Base-by-base conservation (phyloP, 2,329 filamentous ascomycete genomes). In the Aspergillus fijiensis region DNA sequence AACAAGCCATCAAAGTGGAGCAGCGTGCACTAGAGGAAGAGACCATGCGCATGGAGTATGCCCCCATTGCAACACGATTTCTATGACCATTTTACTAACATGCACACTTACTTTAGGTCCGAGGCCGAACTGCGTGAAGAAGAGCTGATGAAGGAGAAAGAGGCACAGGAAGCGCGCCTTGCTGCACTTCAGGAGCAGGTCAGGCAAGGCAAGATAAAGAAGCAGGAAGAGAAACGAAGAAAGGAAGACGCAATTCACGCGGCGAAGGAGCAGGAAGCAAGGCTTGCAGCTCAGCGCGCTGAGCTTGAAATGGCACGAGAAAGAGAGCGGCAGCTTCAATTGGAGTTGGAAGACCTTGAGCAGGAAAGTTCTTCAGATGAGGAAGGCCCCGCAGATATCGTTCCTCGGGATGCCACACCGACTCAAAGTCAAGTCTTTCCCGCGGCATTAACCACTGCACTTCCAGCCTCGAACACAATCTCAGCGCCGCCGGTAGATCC, bases 111-210 rank as follows among this genome's bases (percentile, higher is more conserved):
- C 55, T 51, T 4, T 69, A 97, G 92, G 82, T 81, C 89, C 62
- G 86, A 89, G 73, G 89, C 90, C 49, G 85, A 81, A 67, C 82
- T 84, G 55, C 89, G 94, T 74, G 92, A 96, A 74, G 87, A 90
- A 29, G 92, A 96, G 61, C 84, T 96, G 58, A 87, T 85, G 33
- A 87, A 84, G 66, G 92, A 97, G 77, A 89, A 89, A 57, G 86
- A 92, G 69, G 92, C 90, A 56, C 88, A 93, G 47, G 87, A 90
- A 68, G 90, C 90, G 63, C 91, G 93, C 54, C 84, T 98, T 25
- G 91, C 88, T 73, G 92, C 92, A 16, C 85, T 99, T 9, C 93
- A 99, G 76, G 92, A 98, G 74, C 92, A 97, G 76, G 92, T 98
- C 55, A 89, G 88, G 64, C 91, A 93, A 72, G 92, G 93, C 70